Base-by-base conservation (phyloP, 2,329 filamentous ascomycete genomes). In the Pseudogymnoascus sp. region DNA sequence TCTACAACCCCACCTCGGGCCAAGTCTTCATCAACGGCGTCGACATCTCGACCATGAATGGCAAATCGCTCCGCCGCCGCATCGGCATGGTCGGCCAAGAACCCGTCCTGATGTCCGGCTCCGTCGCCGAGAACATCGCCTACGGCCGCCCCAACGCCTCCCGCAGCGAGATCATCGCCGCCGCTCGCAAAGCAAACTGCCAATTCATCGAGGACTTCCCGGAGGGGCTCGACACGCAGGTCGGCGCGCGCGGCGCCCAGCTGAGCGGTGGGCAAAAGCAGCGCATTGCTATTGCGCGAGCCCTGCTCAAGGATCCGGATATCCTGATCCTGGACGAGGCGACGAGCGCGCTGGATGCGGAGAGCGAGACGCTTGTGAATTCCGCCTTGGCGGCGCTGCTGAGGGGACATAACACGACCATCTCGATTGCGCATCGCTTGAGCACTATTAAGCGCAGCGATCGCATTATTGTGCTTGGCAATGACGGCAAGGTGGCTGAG, bases 391-490 rank as follows among this genome's bases (percentile, higher is more conserved):
- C 86, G 6, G 86, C 86, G 50, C 82, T 99, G 35, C 86, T 99
- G 29, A 83, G 86, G 66, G 92, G 92, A 33, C 90, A 88, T 72
- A 97, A 95, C 76, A 99, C 96, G 0, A 99, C 95, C 10, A 97
- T 99, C 73, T 96, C 91, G 62, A 99, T 99, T 71, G 96, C 95
- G 0, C 95, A 99, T 77, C 87, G 96, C 59, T 82, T 99, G 4
- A 96, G 91, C 1, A 99, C 95, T 0, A 99, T 99, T 77, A 96
- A 97, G 77, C 86, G 95, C 64, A 96, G 91, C 1, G 95, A 99
- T 73, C 88, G 88, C 67, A 96, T 99, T 73, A 95, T 99, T 69
- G 93, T 96, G 31, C 87, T 99, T 40, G 89, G 89, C 65, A 86
- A 83, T 63, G 88, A 97, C 71, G 96, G 95, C 66, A 88, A 84